Conservation (phyloP, 2,329 filamentous ascomycete genomes). For the Juglanconis sp. region DNA sequence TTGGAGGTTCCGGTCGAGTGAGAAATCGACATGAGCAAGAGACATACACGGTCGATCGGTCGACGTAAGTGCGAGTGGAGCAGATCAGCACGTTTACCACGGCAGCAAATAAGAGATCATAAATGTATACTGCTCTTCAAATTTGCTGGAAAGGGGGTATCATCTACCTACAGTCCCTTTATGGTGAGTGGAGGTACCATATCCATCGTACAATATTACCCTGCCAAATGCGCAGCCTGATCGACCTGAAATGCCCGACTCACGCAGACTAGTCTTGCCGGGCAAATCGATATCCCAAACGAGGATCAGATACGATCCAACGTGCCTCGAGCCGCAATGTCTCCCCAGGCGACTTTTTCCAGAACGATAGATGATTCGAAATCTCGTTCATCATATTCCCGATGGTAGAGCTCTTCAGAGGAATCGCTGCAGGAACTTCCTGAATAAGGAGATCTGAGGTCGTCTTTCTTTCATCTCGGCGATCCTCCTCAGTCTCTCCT, state of each 20-base stretch:
- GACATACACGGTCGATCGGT: not conserved
- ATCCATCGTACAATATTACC: not conserved
- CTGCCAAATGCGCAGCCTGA: not conserved
- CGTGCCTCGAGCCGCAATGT: too few relatives aligned
- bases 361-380: not conserved
- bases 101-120: not conserved
- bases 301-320: too few relatives aligned
- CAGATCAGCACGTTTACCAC: not conserved
- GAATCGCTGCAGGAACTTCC: slow-evolving; percentile 26
- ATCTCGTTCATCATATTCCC: not conserved
- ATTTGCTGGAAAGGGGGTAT: slow-evolving; percentile 6
- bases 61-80: too few relatives aligned
- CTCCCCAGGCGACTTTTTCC: too few relatives aligned
- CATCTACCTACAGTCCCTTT: slow-evolving; percentile 9
- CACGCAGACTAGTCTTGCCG: too few relatives aligned
- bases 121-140: not conserved
- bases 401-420: not conserved
- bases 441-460: slow-evolving; percentile 25
- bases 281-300: too few relatives aligned
- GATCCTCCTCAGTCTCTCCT: slow-evolving; percentile 51
- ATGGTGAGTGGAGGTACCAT: slow-evolving; percentile 5
- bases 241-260: not conserved
- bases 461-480: slow-evolving; percentile 43
- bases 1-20: not conserved
- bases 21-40: not conserved